These are phyloP conservation scores for Lactarius indigo DNA, from an alignment of 768 basidiomycete genomes.

Conservation along the genomic window DNA sequence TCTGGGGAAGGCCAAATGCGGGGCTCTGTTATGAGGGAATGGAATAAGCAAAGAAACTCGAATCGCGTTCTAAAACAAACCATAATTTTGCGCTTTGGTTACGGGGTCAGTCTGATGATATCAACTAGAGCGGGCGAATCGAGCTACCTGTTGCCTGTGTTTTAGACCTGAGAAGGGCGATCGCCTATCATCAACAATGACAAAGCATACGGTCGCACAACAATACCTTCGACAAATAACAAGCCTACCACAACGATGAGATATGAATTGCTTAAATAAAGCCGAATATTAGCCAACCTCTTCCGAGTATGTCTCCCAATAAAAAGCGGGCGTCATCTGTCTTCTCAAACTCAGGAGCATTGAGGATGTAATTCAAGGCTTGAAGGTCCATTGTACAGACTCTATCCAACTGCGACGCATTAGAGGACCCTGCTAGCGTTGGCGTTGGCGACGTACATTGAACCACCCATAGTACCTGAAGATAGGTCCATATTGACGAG, in stretches of 20 bases:
- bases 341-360: conserved; percentile 20
- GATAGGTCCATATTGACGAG: conserved; percentile 8
- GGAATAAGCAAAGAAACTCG: neutral
- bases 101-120: neutral
- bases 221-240: conserved; percentile 17
- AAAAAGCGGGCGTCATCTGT: neutral
- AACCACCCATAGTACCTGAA: conserved; percentile 17
- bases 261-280: neutral
- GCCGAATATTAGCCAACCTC: conserved; percentile 5
- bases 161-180: conserved; percentile 1
- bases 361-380: conserved; percentile 17
- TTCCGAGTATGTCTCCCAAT: conserved; percentile 6
- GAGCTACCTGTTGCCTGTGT: conserved; percentile 18
- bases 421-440: neutral
- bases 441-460: neutral
- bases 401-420: neutral
- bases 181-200: neutral
- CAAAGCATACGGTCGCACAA: neutral
- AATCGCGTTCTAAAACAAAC: conserved; percentile 1
- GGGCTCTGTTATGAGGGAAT: conserved; percentile 6
- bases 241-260: conserved; percentile 5
- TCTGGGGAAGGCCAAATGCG: conserved; percentile 19
- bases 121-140: neutral
- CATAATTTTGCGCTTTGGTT: conserved; percentile 17
- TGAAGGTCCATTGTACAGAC: conserved; percentile 10